Base-by-base conservation (phyloP, 2,329 filamentous ascomycete species). In the Botryosphaeria dothidea region DNA sequence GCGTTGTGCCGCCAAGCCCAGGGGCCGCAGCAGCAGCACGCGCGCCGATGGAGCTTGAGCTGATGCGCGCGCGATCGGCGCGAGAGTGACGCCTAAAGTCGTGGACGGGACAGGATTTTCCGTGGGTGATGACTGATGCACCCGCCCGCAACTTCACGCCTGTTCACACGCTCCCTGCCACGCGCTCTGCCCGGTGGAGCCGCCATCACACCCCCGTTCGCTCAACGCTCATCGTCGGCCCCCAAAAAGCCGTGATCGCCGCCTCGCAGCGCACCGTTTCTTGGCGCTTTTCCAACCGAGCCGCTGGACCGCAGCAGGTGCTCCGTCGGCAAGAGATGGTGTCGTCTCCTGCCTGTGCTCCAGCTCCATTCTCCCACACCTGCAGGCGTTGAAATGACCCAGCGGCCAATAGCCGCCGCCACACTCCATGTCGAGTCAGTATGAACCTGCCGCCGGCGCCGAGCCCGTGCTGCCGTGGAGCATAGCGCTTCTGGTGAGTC, bases 401-500 rank as follows among this genome's bases (percentile, higher is more conserved):
- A 13, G 3, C 56, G n/a, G 34, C 56, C 56, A 60, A 60, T 60
- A 27, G 43, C 54, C 17, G 54, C 23, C 38, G 36, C 54, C 36
- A 45, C 41, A 11, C 9, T 15, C 56, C 25, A 60, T 46, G 45
- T 38, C 56, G 54, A 61, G 54, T 61, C 54, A 61, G 63, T 71
- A 69, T 60, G 61, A 62, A 36, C 69, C 69, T 4, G 58, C 61
- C 51, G 29, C 21, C n/a, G 46, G 51, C 43, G 67, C 69, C 23
- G 34, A 63, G 19, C 63, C 67, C n/a, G 48, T 41, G 15, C 48
- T 64, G 31, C 67, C 69, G 46, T 71, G 69, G 69, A 69, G 34
- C 41, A 67, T 62, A 34, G 65, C 67, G 21, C 61, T 66, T 31
- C 57, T 70, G 66, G 69, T 71, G 67, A 41, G 67, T 63, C 41